Evolutionary conservation across 148 eudicot species (phyloP).

Genomic region (Camellia granthamiana): DNA sequence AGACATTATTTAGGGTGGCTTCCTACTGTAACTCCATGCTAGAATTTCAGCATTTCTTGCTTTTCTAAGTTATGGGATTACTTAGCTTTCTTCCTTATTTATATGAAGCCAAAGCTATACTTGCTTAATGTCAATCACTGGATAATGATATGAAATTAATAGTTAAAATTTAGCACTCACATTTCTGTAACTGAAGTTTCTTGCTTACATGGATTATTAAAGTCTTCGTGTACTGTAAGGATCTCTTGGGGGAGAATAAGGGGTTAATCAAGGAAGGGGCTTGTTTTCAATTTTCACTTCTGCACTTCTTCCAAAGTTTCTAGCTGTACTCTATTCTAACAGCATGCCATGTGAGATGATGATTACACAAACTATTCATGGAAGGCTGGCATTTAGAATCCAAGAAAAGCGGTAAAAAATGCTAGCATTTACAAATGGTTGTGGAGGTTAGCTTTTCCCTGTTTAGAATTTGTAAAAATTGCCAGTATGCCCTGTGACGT

Average conservation of each 20-base stretch:
- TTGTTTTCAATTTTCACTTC: neutral
- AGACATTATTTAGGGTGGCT: neutral
- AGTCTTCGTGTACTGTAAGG: neutral
- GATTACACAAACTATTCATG: neutral
- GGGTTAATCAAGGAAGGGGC: neutral
- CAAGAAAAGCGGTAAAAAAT: neutral
- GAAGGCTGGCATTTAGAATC: neutral
- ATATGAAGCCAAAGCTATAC: neutral
- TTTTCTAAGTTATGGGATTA: neutral
- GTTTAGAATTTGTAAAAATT: no score
- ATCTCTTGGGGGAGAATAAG: neutral
- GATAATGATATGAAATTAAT: neutral
- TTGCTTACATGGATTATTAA: neutral
- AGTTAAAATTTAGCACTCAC: neutral
- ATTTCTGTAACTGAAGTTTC: neutral
- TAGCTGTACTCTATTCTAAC: neutral
- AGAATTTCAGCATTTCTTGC: no score
- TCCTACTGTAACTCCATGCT: neutral
- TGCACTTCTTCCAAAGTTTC: neutral
- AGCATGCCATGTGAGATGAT: neutral
- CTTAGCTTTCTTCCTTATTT: conserved; percentile 3
- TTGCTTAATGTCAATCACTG: neutral
- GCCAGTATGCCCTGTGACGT: no score
- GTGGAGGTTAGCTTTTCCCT: neutral
- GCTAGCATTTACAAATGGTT: neutral